Percentiles rank a stretch among this genome's conserved stretches.
Evolutionary conservation across 1,284 basidiomycete genomes (phyloP).

Genomic region (Puccinia coronata): DNA sequence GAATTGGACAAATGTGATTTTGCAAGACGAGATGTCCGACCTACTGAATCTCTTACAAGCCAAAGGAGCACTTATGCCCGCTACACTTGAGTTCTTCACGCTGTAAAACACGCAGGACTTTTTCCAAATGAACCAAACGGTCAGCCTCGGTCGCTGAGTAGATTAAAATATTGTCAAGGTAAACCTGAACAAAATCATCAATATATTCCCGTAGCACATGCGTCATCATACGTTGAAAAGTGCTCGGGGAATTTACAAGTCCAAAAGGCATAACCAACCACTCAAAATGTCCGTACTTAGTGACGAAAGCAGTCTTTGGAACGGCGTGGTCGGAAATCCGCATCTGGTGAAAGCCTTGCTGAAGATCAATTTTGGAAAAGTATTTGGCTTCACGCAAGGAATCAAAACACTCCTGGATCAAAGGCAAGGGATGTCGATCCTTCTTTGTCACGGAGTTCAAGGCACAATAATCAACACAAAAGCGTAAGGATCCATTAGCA

Average conservation of each 20-base stretch:
- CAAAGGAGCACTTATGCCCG: background rate
- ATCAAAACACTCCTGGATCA: constrained; percentile 35
- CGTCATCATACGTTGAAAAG: no score
- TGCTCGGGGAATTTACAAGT: no score
- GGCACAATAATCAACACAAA: background rate
- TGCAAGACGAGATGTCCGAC: background rate
- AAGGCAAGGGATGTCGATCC: constrained; percentile 11
- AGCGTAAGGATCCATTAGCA: no score
- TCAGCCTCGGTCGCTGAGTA: background rate
- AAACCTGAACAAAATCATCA: no score
- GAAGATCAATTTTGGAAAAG: no score
- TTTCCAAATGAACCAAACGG: background rate
- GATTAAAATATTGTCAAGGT: no score
- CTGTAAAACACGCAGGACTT: background rate
- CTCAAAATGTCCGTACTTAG: no score
- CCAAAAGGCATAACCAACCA: no score
- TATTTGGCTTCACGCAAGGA: background rate
- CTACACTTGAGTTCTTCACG: background rate
- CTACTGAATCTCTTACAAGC: no score
- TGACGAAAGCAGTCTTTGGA: no score
- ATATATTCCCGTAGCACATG: no score
- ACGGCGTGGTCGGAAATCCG: background rate
- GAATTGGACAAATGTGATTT: background rate
- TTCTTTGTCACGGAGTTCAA: no score
- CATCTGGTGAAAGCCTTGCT: constrained; percentile 33